Conservation (phyloP, 768 basidiomycete species). For the Dictyophora rubrovolvata region DNA sequence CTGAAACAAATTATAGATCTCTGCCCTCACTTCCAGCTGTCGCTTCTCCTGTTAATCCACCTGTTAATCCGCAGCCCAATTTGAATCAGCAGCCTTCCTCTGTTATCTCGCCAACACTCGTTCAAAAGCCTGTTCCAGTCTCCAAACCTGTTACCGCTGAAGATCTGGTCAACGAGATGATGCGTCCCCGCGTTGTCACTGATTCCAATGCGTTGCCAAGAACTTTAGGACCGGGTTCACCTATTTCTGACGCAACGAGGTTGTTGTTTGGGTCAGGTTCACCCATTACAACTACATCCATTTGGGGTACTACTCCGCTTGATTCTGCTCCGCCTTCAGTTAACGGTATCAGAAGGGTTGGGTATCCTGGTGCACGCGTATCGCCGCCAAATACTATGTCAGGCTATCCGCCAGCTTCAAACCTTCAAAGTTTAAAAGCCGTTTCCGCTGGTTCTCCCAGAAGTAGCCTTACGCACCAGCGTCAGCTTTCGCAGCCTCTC, state of each 20-base stretch:
- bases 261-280: slow-evolving; percentile 37
- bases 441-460: not conserved
- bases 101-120: slow-evolving; percentile 18
- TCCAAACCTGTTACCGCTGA: slow-evolving; percentile 45
- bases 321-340: slow-evolving; percentile 26
- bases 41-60: slow-evolving; percentile 20
- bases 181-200: slow-evolving; percentile 24
- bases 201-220: not conserved
- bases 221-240: slow-evolving; percentile 19
- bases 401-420: not conserved
- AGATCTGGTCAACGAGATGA: slow-evolving; percentile 52
- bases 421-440: not conserved
- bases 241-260: slow-evolving; percentile 31
- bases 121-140: slow-evolving; percentile 17
- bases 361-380: slow-evolving; percentile 4
- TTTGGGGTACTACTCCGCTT: slow-evolving; percentile 56
- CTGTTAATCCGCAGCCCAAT: slow-evolving; percentile 17
- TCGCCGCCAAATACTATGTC: slow-evolving; percentile 2
- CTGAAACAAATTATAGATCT: slow-evolving; percentile 3
- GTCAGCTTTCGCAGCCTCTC: slow-evolving; percentile 6
- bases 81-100: slow-evolving; percentile 12
- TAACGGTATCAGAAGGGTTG: slow-evolving; percentile 1
- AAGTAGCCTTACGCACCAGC: not conserved
- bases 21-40: not conserved
- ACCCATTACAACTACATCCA: slow-evolving; percentile 40